A percentile compares a stretch with the other conserved stretches of the same genome.
These are phyloP conservation scores for Melaleuca alternifolia DNA, from an alignment of 345 rosid species.

Conservation along the genomic window DNA sequence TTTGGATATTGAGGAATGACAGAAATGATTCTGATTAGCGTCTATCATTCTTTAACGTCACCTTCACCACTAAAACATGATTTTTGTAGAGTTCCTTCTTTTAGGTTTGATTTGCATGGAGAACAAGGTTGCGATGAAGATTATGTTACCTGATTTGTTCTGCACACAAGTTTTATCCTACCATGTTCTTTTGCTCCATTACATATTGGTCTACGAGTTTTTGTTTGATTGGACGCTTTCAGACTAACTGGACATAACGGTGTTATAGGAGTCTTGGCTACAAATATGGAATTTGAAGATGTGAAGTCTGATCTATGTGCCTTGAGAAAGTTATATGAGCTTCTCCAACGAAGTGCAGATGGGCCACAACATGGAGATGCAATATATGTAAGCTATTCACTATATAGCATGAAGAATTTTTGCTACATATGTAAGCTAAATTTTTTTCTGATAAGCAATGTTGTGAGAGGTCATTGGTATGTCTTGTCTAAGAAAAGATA, in stretches of 20 bases:
- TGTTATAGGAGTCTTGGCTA: not conserved
- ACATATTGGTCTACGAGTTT: not conserved
- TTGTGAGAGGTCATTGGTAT: not conserved
- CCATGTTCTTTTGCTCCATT: not conserved
- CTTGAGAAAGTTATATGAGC: constrained; percentile 32
- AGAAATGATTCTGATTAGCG: not conserved
- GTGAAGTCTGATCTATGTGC: constrained; percentile 34
- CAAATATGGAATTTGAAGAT: not conserved
- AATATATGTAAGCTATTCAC: constrained; percentile 18
- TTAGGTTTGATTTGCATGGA: not conserved
- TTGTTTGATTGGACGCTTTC: not conserved
- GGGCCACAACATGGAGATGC: not conserved
- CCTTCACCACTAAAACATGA: not conserved
- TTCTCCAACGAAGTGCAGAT: constrained; percentile 15
- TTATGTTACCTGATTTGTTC: not conserved
- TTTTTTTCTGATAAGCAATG: not conserved
- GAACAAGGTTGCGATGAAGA: not conserved
- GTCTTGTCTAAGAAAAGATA: not conserved
- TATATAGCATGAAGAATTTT: not conserved
- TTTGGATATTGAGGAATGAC: not conserved
- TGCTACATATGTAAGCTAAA: not conserved
- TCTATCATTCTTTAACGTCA: not conserved
- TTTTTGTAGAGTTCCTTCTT: not conserved
- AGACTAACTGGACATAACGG: not conserved
- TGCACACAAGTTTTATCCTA: not conserved